These are phyloP conservation scores for Aspergillus fructus DNA, from an alignment of 2,329 filamentous ascomycete genomes.

Conservation along the genomic window DNA sequence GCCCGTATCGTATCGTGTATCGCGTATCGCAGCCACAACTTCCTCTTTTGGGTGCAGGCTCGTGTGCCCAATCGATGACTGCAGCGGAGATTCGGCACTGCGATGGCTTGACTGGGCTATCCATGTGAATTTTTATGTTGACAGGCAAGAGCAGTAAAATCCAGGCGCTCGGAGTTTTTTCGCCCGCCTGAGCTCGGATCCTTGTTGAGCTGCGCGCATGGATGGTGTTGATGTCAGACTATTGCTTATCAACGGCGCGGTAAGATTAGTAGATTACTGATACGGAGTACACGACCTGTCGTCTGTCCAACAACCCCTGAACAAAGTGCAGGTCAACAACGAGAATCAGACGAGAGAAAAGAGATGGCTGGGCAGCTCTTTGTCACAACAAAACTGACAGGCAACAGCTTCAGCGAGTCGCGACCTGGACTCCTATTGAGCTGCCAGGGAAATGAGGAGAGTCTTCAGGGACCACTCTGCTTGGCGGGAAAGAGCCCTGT, in stretches of 20 bases:
- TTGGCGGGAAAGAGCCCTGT: constrained; percentile 17
- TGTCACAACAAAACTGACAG: background rate
- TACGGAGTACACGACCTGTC: background rate
- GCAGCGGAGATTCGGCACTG: too few species aligned
- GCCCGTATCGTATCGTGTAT: background rate
- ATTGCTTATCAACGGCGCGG: background rate
- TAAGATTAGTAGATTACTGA: background rate
- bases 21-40: background rate
- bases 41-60: constrained; percentile 6
- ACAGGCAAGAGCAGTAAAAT: background rate
- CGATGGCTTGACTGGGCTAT: background rate
- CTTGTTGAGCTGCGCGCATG: background rate
- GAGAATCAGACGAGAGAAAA: background rate
- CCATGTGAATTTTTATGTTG: background rate
- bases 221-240: background rate
- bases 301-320: background rate
- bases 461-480: constrained; percentile 17
- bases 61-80: constrained; percentile 13
- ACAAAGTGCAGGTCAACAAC: background rate
- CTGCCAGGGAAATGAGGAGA: background rate
- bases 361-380: constrained; percentile 1
- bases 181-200: background rate
- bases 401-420: background rate
- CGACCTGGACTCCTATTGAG: background rate
- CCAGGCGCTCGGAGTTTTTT: background rate